These are phyloP conservation scores for Camelina neglecta DNA, from an alignment of 345 rosid species.

Conservation along the genomic window DNA sequence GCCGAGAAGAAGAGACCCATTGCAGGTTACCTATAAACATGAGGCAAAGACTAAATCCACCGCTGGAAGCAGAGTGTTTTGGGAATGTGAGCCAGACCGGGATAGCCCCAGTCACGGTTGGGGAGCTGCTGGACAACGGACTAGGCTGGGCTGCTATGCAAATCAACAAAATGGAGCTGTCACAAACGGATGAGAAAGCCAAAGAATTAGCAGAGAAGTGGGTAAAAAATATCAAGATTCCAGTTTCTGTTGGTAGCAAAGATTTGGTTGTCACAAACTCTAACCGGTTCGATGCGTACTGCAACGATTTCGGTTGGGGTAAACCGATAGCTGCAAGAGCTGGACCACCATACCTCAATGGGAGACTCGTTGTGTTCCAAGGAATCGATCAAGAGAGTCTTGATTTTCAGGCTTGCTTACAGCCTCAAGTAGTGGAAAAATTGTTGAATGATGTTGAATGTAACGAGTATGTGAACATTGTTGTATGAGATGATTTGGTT, in stretches of 20 bases:
- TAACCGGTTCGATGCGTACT: constrained; percentile 45
- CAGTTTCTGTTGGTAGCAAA: constrained; percentile 23
- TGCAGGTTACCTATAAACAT: constrained; percentile 44
- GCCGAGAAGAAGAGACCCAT: constrained; percentile 35
- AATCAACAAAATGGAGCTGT: constrained; percentile 32
- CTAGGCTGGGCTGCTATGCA: constrained; percentile 39
- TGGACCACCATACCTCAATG: constrained; percentile 47
- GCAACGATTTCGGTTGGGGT: constrained; percentile 58
- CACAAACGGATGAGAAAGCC: constrained; percentile 38
- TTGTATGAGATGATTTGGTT: neutral
- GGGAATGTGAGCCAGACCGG: constrained; percentile 41
- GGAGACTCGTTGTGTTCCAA: constrained; percentile 44
- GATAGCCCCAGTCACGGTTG: constrained; percentile 31
- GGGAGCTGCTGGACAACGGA: constrained; percentile 41
- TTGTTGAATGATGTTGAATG: constrained; percentile 36
- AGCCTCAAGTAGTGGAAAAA: constrained; percentile 7
- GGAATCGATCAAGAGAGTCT: constrained; percentile 51
- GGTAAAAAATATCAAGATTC: constrained; percentile 38
- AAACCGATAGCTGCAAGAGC: constrained; percentile 47
- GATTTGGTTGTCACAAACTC: constrained; percentile 42
- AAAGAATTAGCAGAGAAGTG: constrained; percentile 36
- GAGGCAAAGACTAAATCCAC: constrained; percentile 39
- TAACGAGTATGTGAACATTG: constrained; percentile 31
- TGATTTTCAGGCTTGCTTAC: constrained; percentile 47
- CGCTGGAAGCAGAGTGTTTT: constrained; percentile 36